Percentiles rank a stretch among this genome's conserved stretches.
Evolutionary conservation across 306 rosid species (phyloP).

Genomic region (Boehmeria nivea): DNA sequence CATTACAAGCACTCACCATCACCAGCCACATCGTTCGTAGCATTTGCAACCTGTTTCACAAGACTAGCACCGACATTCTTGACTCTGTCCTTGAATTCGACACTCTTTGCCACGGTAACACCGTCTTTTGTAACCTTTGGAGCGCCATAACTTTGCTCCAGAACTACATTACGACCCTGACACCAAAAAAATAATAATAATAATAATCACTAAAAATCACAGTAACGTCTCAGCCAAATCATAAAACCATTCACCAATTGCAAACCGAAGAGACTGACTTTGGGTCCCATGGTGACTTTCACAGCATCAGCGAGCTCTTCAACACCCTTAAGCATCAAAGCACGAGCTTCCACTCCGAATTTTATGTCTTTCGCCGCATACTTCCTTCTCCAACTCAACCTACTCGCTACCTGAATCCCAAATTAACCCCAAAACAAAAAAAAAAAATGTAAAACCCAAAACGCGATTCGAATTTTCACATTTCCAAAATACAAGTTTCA

Average conservation of each 20-base stretch:
- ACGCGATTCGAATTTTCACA: not conserved
- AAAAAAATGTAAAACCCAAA: not conserved
- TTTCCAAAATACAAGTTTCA: not conserved
- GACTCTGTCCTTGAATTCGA: constrained; percentile 45
- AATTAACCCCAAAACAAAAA: too few relatives aligned
- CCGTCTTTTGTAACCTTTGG: constrained; percentile 56
- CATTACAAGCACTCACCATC: constrained; percentile 30
- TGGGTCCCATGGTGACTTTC: constrained; percentile 49
- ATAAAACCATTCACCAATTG: not conserved
- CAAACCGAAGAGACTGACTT: constrained; percentile 29
- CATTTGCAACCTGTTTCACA: constrained; percentile 55
- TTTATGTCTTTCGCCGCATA: constrained; percentile 50
- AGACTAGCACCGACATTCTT: constrained; percentile 50
- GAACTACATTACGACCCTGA: constrained; percentile 51
- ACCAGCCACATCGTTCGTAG: constrained; percentile 53
- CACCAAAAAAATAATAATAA: not conserved
- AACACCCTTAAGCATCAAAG: constrained; percentile 47
- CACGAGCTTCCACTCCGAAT: constrained; percentile 48
- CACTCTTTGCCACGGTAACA: constrained; percentile 53
- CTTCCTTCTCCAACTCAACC: constrained; percentile 34
- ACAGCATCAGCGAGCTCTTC: constrained; percentile 55
- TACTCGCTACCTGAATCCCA: constrained; percentile 27
- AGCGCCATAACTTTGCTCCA: constrained; percentile 53
- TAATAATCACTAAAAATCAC: not conserved
- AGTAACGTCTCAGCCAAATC: too few relatives aligned